Percentiles rank a stretch among this genome's conserved stretches.
phyloP scores from a whole-genome alignment of 306 rosid genomes.

The Cicer chorassanicum region DNA sequence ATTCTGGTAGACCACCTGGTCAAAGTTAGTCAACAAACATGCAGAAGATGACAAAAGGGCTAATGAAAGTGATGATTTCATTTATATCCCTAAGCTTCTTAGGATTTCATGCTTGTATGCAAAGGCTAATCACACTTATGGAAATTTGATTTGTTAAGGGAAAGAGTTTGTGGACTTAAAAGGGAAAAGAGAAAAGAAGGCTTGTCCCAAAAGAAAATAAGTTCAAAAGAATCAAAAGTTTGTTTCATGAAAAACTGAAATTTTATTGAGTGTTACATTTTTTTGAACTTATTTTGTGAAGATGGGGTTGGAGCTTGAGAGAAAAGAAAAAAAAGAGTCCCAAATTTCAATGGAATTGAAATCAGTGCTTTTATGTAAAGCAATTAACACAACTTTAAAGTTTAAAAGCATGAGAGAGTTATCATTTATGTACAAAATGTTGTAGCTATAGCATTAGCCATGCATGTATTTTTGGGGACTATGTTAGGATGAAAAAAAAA shows the following conservation, averaged over 20 bases:
- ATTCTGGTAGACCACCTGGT: constrained; percentile 78
- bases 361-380: constrained; percentile 54
- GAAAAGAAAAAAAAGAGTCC: constrained; percentile 19
- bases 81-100: constrained; percentile 46
- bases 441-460: constrained; percentile 37
- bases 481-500: neutral
- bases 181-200: constrained; percentile 44
- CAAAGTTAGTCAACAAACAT: constrained; percentile 51
- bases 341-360: constrained; percentile 44
- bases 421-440: constrained; percentile 38
- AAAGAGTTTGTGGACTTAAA: constrained; percentile 38
- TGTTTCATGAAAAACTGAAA: constrained; percentile 43
- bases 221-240: constrained; percentile 40
- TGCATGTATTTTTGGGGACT: constrained; percentile 47
- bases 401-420: constrained; percentile 38
- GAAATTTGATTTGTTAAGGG: constrained; percentile 51
- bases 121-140: constrained; percentile 45
- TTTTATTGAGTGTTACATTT: constrained; percentile 42
- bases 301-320: constrained; percentile 1
- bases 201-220: constrained; percentile 52
- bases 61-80: constrained; percentile 10
- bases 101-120: constrained; percentile 49
- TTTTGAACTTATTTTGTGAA: constrained; percentile 42
- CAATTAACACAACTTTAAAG: constrained; percentile 45
- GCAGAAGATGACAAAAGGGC: constrained; percentile 45